Conservation (phyloP, 2,329 filamentous ascomycete genomes). For the Calonectria pauciramosa region DNA sequence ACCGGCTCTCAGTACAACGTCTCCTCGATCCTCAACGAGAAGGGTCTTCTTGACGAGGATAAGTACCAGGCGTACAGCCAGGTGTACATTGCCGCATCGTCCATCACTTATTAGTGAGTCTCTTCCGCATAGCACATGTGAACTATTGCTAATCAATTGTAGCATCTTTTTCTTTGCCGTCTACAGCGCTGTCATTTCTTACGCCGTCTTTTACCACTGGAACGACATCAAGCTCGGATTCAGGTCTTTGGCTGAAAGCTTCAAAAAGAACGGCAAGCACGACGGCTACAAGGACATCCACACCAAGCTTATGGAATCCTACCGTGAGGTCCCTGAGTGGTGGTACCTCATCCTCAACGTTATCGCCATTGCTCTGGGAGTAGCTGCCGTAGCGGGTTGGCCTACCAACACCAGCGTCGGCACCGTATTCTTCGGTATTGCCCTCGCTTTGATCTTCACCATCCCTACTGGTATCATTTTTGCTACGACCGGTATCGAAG, state of each 20-base stretch:
- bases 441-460: conserved; percentile 58
- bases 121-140: too few relatives aligned
- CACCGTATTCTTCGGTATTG: conserved; percentile 60
- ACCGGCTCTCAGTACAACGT: conserved; percentile 63
- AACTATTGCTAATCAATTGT: conserved; percentile 57
- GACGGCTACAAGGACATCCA: conserved; percentile 57
- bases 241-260: conserved; percentile 42
- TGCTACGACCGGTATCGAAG: conserved; percentile 58
- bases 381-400: conserved; percentile 53
- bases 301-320: conserved; percentile 57
- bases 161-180: conserved; percentile 70
- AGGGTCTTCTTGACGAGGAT: conserved; percentile 59
- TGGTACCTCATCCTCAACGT: conserved; percentile 51
- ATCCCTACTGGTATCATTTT: conserved; percentile 60
- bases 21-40: conserved; percentile 55
- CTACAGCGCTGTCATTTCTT: conserved; percentile 66
- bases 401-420: conserved; percentile 58
- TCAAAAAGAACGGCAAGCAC: conserved; percentile 30
- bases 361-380: conserved; percentile 51
- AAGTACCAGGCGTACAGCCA: conserved; percentile 66
- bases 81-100: conserved; percentile 61
- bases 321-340: conserved; percentile 64
- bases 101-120: conserved; percentile 4
- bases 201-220: conserved; percentile 65
- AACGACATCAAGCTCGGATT: conserved; percentile 65